Evolutionary conservation across 192 early-diverging fungal species (phyloP).

Genomic region (Geranomyces variabilis): DNA sequence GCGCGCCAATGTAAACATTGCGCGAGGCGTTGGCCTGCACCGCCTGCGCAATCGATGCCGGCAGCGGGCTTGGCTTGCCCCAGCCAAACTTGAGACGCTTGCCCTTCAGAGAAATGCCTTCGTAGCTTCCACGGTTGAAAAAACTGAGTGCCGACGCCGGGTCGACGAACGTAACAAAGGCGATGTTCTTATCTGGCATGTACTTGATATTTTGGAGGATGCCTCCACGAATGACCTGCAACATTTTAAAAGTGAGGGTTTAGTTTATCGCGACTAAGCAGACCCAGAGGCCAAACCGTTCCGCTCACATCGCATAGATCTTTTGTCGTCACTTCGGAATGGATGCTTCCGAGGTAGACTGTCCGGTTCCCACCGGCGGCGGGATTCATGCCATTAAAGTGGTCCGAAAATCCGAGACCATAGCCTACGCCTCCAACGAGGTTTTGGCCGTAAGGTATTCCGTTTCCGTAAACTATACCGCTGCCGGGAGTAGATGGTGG

Average conservation of each 20-base stretch:
- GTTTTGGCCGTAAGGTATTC: not conserved
- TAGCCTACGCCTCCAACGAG: slow-evolving; percentile 17
- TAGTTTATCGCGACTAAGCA: not conserved
- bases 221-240: slow-evolving; percentile 76
- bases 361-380: slow-evolving; percentile 64
- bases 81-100: slow-evolving; percentile 80
- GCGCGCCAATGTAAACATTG: slow-evolving; percentile 78
- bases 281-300: not conserved
- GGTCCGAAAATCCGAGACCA: slow-evolving; percentile 21
- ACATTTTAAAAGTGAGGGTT: slow-evolving; percentile 12
- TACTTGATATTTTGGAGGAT: slow-evolving; percentile 79
- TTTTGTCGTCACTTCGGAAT: slow-evolving; percentile 75
- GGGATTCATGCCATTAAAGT: slow-evolving; percentile 15
- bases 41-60: slow-evolving; percentile 53
- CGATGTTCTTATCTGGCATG: slow-evolving; percentile 75
- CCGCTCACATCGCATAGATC: slow-evolving; percentile 77
- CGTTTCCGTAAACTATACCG: slow-evolving; percentile 17
- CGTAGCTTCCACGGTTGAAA: slow-evolving; percentile 56
- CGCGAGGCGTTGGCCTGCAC: slow-evolving; percentile 72
- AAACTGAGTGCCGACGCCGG: slow-evolving; percentile 68
- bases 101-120: slow-evolving; percentile 71
- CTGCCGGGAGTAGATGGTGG: slow-evolving; percentile 9
- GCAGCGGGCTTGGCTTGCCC: slow-evolving; percentile 71
- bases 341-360: slow-evolving; percentile 81
- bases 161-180: slow-evolving; percentile 85